A percentile compares a stretch with the other conserved stretches of the same genome.
Evolutionary conservation across 140 eudicot species (phyloP).

Genomic region (Erigeron philadelphicus): DNA sequence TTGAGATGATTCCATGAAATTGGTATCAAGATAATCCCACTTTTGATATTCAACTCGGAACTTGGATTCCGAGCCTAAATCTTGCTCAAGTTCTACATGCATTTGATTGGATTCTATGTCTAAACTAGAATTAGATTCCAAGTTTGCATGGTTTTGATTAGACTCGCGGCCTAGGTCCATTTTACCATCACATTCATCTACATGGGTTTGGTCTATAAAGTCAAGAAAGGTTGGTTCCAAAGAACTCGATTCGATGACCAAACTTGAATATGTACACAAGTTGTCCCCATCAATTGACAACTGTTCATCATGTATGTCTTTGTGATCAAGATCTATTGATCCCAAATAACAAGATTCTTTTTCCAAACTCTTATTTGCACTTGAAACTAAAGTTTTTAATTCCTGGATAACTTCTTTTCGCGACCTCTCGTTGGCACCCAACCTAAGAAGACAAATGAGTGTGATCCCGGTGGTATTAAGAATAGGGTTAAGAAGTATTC

Average conservation of each 20-base stretch:
- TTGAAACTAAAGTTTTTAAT: neutral
- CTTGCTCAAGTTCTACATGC: conserved; percentile 3
- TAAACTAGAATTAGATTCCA: neutral
- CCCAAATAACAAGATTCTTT: conserved; percentile 18
- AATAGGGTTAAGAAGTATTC: conserved; percentile 49
- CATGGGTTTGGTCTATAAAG: neutral
- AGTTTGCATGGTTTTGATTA: neutral
- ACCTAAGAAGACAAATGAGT: conserved; percentile 52
- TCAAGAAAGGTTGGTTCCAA: conserved; percentile 18
- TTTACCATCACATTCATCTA: neutral
- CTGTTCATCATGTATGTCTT: neutral
- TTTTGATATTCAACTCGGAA: conserved; percentile 5
- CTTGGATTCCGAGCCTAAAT: neutral
- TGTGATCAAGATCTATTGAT: conserved; percentile 16
- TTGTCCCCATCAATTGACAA: neutral
- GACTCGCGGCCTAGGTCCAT: conserved; percentile 1
- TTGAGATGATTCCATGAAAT: conserved; percentile 22
- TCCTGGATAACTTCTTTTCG: neutral
- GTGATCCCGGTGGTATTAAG: conserved; percentile 45
- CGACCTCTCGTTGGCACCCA: conserved; percentile 44
- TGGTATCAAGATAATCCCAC: conserved; percentile 1
- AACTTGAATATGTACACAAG: neutral
- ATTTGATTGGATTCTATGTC: conserved; percentile 20
- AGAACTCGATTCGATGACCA: conserved; percentile 6
- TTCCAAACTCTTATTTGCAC: conserved; percentile 6